A percentile compares a stretch with the other conserved stretches of the same genome.
phyloP scores from a whole-genome alignment of 2,329 filamentous ascomycete genomes.

The Uncinocarpus reesii region DNA sequence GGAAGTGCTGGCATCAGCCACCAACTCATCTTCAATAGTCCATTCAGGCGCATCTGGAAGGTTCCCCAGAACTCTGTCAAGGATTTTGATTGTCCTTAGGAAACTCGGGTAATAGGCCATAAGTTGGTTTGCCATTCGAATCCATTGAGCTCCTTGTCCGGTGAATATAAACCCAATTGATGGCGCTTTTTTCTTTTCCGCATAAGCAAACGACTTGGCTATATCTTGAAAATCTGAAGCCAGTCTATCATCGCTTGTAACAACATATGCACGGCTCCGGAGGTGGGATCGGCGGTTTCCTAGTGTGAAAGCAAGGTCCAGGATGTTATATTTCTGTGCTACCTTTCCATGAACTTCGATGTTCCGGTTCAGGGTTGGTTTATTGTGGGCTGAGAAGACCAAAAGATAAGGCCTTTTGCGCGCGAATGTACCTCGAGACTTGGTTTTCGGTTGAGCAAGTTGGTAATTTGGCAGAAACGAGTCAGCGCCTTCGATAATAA shows the following conservation, averaged over 20 bases:
- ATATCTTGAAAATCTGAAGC: not conserved
- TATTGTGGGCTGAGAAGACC: not conserved
- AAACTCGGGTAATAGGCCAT: not conserved
- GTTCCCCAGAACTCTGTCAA: not conserved
- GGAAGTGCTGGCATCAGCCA: not conserved
- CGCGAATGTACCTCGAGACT: not conserved
- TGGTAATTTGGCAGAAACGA: not conserved
- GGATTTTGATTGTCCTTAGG: not conserved
- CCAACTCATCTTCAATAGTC: not conserved
- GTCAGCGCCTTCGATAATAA: slow-evolving; percentile 9
- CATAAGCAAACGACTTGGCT: not conserved
- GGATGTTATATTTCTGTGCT: not conserved
- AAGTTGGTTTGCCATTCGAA: slow-evolving; percentile 8
- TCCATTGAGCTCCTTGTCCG: slow-evolving; percentile 17
- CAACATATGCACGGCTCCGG: not conserved
- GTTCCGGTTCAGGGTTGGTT: not conserved
- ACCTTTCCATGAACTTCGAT: slow-evolving; percentile 1
- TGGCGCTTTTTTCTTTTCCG: not conserved
- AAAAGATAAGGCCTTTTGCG: not conserved
- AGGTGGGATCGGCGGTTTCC: slow-evolving; percentile 5
- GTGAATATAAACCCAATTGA: slow-evolving; percentile 15
- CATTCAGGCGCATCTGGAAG: not conserved
- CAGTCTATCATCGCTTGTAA: not conserved
- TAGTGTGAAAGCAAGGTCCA: slow-evolving; percentile 5
- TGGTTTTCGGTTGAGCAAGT: not conserved